Conservation (phyloP, 108 stramenopile genomes). For the Seminavis robusta region DNA sequence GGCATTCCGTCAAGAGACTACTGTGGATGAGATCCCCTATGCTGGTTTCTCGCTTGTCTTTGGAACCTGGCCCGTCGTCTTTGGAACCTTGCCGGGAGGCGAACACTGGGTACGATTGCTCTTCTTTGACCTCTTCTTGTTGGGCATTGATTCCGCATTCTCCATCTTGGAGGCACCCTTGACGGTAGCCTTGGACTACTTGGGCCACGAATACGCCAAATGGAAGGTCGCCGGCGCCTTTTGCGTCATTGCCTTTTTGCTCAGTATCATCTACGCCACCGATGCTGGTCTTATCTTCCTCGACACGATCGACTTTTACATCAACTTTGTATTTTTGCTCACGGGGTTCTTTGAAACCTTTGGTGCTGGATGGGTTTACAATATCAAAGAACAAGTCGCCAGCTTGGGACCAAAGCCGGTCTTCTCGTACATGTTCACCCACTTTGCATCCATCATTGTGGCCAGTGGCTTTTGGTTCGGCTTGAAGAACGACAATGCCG, state of each 20-base stretch:
- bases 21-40: constrained; percentile 20
- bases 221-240: constrained; percentile 20
- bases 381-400: constrained; percentile 35
- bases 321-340: constrained; percentile 61
- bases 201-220: too few relatives aligned
- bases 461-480: constrained; percentile 43
- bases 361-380: constrained; percentile 57
- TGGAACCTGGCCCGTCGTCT: constrained; percentile 58
- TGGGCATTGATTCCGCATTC: constrained; percentile 67
- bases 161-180: too few relatives aligned
- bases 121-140: constrained; percentile 50
- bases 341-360: constrained; percentile 56
- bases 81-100: constrained; percentile 49
- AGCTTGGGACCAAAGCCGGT: constrained; percentile 30
- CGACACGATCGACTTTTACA: constrained; percentile 60
- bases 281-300: constrained; percentile 64
- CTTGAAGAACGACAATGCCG: constrained; percentile 20
- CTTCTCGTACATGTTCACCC: constrained; percentile 33
- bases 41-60: constrained; percentile 46
- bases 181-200: too few relatives aligned
- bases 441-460: constrained; percentile 44
- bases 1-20: constrained; percentile 25
- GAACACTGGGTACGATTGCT: constrained; percentile 53
- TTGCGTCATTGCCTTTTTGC: constrained; percentile 19
- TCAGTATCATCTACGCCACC: constrained; percentile 39